Base-by-base conservation (phyloP, 805 yeast species). In the Cyberlindnera mycetangii region DNA sequence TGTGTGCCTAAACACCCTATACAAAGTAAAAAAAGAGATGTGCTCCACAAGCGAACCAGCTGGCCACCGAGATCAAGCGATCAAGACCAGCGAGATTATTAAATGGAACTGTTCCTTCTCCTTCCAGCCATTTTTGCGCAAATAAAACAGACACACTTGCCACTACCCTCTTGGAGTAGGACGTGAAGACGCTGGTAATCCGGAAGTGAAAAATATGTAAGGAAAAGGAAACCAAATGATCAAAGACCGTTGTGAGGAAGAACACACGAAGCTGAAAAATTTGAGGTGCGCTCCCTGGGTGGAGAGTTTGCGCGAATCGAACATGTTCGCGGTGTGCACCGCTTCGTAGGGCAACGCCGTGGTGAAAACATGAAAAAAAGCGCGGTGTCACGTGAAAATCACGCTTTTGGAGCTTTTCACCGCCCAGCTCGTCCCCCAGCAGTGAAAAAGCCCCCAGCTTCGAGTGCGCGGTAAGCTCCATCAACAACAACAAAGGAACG, bases 41-140 rank as follows among this genome's bases (percentile, higher is more conserved):
- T 58, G 15, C 48, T 47, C 62, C 61, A 58, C 56, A 55, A 58
- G 62, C 62, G 62, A 58, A 58, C 62, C 57, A 44, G 47, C 50
- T 45, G 50, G 48, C 45, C 50, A 44, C 44, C 30, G 31, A 34
- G 18, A 39, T 34, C 9, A 42, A 46, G 31, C 20, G 18, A 39
- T 34, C 9, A 42, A 46, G 47, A 46, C 50, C 49, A 49, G 50
- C 45, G 52, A 47, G 61, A 58, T 58, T 56, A 54, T 56, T 39
- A 50, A 54, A 50, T 51, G 59, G 61, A 45, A 31, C 15, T 17
- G 34, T 32, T 51, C 41, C 37, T 27, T 58, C 62, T 58, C 53
- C 62, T 55, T 54, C 54, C 60, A 49, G 61, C 62, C 62, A 58
- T 58, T 58, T 58, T 37, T 58, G 59, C 61, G 52, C 56, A 38